phyloP scores from a whole-genome alignment of 2,329 filamentous ascomycete genomes.

The Colletotrichum gloeosporioides region DNA sequence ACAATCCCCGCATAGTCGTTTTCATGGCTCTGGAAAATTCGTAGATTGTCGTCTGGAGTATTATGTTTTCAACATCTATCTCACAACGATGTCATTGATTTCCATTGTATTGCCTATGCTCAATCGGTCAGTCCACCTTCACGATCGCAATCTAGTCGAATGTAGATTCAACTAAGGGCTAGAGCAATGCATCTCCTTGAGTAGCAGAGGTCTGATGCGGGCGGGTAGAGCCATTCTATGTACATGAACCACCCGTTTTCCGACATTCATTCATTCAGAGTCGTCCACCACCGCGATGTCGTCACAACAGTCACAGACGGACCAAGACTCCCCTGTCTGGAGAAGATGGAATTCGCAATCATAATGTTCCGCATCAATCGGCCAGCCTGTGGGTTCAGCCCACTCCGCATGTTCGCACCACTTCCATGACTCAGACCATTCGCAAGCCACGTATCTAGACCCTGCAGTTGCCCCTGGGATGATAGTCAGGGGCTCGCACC shows the following conservation, averaged over 20 bases:
- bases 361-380: no score
- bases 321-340: neutral
- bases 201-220: neutral
- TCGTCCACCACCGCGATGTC: neutral
- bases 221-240: neutral
- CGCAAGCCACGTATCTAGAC: neutral
- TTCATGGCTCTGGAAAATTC: no score
- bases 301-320: neutral
- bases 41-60: no score
- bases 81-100: neutral
- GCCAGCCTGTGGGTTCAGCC: no score
- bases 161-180: neutral
- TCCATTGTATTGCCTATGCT: fast-evolving
- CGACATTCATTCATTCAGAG: neutral
- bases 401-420: neutral
- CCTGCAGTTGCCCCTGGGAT: neutral
- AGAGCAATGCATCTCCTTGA: neutral
- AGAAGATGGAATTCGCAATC: neutral
- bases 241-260: neutral
- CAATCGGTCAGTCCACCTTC: no score
- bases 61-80: no score
- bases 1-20: no score
- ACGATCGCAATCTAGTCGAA: neutral
- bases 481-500: neutral
- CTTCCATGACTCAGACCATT: neutral